phyloP scores from a whole-genome alignment of 208 protist genomes.

The Entamoeba nuttalli region DNA sequence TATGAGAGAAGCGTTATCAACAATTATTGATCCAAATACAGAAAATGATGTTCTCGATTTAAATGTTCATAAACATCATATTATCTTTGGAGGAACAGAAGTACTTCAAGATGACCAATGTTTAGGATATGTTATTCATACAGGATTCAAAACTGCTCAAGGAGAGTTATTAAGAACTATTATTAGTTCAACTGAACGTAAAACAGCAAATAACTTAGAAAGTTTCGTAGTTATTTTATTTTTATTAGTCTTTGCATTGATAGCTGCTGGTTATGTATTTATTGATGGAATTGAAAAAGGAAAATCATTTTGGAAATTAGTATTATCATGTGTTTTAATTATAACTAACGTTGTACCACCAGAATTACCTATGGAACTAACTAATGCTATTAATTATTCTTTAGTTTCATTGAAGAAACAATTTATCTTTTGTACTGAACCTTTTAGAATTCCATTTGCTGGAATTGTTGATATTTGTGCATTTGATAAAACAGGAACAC shows the following conservation, averaged over 20 bases:
- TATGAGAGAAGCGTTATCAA: constrained; percentile 61
- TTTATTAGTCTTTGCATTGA: constrained; percentile 18
- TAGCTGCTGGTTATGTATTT: constrained; percentile 34
- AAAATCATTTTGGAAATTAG: constrained; percentile 38
- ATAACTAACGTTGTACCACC: constrained; percentile 91
- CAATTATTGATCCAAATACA: constrained; percentile 37
- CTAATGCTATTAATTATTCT: constrained; percentile 88
- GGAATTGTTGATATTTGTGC: constrained; percentile 70
- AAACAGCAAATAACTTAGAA: constrained; percentile 13
- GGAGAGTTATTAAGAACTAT: constrained; percentile 72
- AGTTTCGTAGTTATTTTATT: constrained; percentile 14
- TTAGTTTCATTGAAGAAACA: constrained; percentile 45
- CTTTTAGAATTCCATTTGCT: constrained; percentile 95
- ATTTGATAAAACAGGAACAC: constrained; percentile 99
- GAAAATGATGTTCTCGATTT: constrained; percentile 69
- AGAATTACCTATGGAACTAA: constrained; percentile 69
- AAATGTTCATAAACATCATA: constrained; percentile 72
- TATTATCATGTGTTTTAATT: constrained; percentile 89
- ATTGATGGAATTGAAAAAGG: constrained; percentile 2
- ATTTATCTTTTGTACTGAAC: constrained; percentile 79
- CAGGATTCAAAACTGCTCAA: constrained; percentile 91
- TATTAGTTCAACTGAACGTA: neutral
- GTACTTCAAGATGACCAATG: constrained; percentile 43
- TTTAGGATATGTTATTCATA: constrained; percentile 83
- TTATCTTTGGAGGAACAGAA: constrained; percentile 37